Percentiles rank a stretch among this genome's conserved stretches.
These are phyloP conservation scores for Tuber borchii DNA, from an alignment of 495 filamentous ascomycete species.

Conservation along the genomic window DNA sequence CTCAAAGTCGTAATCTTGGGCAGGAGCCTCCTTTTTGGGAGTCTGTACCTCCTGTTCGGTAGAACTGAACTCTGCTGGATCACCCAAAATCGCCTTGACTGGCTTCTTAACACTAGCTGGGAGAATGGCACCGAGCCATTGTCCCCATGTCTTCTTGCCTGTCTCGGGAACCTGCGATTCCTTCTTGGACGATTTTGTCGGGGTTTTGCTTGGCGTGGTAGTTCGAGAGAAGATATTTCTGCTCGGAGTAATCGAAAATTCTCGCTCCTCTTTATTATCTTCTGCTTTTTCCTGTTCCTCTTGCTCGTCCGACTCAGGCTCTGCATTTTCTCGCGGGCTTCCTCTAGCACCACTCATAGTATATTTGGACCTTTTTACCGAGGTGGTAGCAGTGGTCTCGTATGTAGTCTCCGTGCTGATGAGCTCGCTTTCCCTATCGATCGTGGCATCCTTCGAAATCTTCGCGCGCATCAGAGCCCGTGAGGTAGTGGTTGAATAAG, in stretches of 20 bases:
- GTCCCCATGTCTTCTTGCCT: conserved; percentile 39
- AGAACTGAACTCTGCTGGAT: conserved; percentile 11
- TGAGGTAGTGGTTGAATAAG: conserved; percentile 36
- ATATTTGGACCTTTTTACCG: conserved; percentile 20
- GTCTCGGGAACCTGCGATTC: conserved; percentile 19
- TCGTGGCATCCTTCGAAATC: conserved; percentile 21
- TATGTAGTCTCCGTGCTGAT: conserved; percentile 28
- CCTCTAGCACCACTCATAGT: conserved; percentile 36
- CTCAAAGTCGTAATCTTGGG: conserved; percentile 18
- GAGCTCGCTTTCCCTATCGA: conserved; percentile 23
- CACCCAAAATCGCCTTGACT: conserved; percentile 32
- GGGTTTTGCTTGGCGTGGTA: conserved; percentile 24
- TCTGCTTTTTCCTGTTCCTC: conserved; percentile 32
- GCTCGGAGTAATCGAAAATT: conserved; percentile 26
- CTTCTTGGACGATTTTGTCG: conserved; percentile 23
- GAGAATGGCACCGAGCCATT: conserved; percentile 36
- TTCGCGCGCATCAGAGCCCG: conserved; percentile 36
- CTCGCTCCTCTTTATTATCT: conserved; percentile 19
- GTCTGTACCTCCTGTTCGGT: conserved; percentile 21
- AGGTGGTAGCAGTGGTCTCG: conserved; percentile 16
- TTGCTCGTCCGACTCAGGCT: conserved; percentile 17
- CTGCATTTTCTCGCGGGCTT: background rate
- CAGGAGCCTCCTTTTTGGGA: conserved; percentile 17
- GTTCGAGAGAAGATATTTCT: conserved; percentile 27
- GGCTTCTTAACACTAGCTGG: conserved; percentile 36